Evolutionary conservation across 331 rosid species (phyloP), one percentile per base, ranked within the genome.

Genomic region (Saraca asoca): DNA sequence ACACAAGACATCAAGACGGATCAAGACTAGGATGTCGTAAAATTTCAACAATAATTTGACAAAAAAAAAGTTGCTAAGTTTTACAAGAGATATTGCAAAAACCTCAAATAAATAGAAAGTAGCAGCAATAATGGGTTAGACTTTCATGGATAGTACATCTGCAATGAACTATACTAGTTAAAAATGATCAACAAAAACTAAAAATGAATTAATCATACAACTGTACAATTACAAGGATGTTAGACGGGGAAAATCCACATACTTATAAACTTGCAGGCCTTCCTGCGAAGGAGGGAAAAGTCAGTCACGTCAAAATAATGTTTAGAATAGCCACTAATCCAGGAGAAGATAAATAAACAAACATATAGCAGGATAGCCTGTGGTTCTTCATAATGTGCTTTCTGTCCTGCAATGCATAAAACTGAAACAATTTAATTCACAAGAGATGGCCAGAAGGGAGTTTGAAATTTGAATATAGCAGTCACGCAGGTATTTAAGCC

Each of bases 391-490:
- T 43, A 44, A 62, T 24, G 2, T 24, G 31, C 31, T 24, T 24
- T 24, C 70, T 54, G 14, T 60, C 68, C 78, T 74, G 68, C 68
- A 70, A 64, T 45, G 64, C 62, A 64, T 14, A 58, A 57, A 33
- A 43, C 14, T 52, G 54, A 45, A 34, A 56, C 5, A 10, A 7
- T 67, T 54, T 59, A 24, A 24, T 24, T 24, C 31, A 24, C 31
- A 24, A 24, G 31, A 24, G 31, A 24, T 1, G 31, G 2, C 31
- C 31, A 1, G 3, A 24, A 24, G 31, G 31, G 31, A 3, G 31
- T 24, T 24, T 24, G 31, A 24, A 24, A 24, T 24, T 24, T 24
- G 31, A 24, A 24, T 3, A 24, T 24, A 1, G 3, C 31, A 24
- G 31, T 24, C 2, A 24, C 3, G 31, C 31, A 24, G 2, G 31